Base-by-base conservation (phyloP, 2,329 filamentous ascomycete genomes). In the Microcyclospora tardicrescens region DNA sequence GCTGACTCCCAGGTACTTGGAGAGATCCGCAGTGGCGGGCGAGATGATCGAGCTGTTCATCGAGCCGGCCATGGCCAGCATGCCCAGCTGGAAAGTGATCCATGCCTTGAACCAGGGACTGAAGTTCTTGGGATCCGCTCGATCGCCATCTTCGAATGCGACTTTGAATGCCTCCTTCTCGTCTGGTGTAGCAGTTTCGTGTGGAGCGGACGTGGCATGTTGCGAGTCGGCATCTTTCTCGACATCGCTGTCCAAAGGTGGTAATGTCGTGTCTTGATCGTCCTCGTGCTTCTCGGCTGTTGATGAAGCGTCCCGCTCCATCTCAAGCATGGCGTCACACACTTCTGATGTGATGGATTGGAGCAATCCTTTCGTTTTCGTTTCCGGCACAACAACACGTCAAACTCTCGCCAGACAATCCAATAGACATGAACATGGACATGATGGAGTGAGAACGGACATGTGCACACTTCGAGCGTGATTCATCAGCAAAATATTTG, bases 41-140 rank as follows among this genome's bases (percentile, higher is more conserved):
- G 68, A 57, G 30, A 69, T 66, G 40, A 74, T 69, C 13, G 65
- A 68, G 5, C 66, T 69, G 3, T 66, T 70, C 35, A 71, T 49
- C 42, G 62, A 67, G 12, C 66, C 67, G 8, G 61, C 56, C n/a
- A 72, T 51, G 1, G 71, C 69, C 12, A 73, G 55, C 57, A 72
- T 59, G 16, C 66, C 63, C 28, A 73, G 49, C 37, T 68, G 61
- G 13, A 69, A 57, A 0, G 69, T 71, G 36, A 72, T 56, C 56
- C 61, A 69, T 34, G 55, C 58, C 50, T 71, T 71, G 43, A 66
- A 64, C 3, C 35, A 33, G 5, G 52, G 48, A 0, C 55, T 53
- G 59, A 63, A 73, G 43, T 69, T 70, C 35, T 61, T 59, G 0
- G 71, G 71, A 41, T 73, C 69, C 6, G 54, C 51, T 6, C 50